Evolutionary conservation across 345 rosid genomes (phyloP), one percentile per base, ranked within the genome.

Genomic region (Populus alba): DNA sequence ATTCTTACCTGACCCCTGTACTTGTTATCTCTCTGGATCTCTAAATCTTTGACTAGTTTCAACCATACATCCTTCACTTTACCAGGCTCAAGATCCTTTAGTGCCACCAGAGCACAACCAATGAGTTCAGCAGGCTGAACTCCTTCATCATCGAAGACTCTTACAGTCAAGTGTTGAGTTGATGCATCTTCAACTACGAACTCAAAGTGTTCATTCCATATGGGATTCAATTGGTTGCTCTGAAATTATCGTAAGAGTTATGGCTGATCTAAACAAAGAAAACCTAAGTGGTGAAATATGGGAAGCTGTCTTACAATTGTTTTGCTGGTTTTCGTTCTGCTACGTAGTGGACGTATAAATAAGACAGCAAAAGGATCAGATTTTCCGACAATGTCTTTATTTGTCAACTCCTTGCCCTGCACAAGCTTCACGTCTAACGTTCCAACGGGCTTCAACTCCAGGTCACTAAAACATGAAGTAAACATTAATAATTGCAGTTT

Each of bases 151-250:
- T 96, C 99, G 33, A 79, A 92, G 23, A 94, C 84, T 87, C 89
- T 90, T 71, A 96, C 68, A 7, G 95, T 91, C 88, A 94, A 81
- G 86, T 78, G 89, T 84, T 96, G 98, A 73, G 97, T 94, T 13
- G 90, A 81, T 55, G 82, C 80, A 78, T 96, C 99, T 79, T 94
- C 98, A 51, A 96, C 91, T 6, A 81, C 61, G 83, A 94, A 94
- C 85, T 92, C 97, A 68, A 86, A 94, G 69, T 94, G 94, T 82
- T 96, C 99, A 73, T 96, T 94, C 99, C 98, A 96, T 13, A 96
- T 81, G 8, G 98, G 99, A 80, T 91, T 92, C 85, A 96, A 74
- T 70, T 91, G 85, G 78, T 96, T 94, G 80, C 79, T 87, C 99
- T 96, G 89, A 61, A 78, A 25, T 74, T 8, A 18, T 66, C 53